phyloP scores from a whole-genome alignment of 2,329 filamentous ascomycete genomes.

The Sclerotinia trifoliorum region DNA sequence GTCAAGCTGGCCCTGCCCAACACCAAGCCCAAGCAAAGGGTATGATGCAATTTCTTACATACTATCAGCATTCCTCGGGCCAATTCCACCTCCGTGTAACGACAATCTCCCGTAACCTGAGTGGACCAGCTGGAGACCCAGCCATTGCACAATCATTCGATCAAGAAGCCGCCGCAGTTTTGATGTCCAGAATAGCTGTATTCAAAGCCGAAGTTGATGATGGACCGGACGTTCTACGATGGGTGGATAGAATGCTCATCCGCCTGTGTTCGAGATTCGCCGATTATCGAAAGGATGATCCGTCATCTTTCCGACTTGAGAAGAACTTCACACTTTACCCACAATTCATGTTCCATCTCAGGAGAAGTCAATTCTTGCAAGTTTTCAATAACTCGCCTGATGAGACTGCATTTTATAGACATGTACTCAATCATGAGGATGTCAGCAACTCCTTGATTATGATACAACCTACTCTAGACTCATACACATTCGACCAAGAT shows the following conservation, averaged over 20 bases:
- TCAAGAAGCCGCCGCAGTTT: conserved; percentile 92
- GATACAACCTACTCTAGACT: conserved; percentile 97
- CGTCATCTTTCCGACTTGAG: conserved; percentile 92
- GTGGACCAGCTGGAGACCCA: conserved; percentile 89
- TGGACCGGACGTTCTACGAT: conserved; percentile 94
- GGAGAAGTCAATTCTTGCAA: conserved; percentile 94
- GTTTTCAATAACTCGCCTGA: conserved; percentile 99
- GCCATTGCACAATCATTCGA: conserved; percentile 97
- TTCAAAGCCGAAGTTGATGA: conserved; percentile 99
- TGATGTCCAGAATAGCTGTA: conserved; percentile 98
- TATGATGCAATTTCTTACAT: conserved; percentile 97
- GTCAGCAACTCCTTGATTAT: conserved; percentile 95
- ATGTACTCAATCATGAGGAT: conserved; percentile 96
- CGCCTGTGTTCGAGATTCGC: conserved; percentile 93
- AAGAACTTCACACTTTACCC: conserved; percentile 99
- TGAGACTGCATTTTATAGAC: conserved; percentile 97
- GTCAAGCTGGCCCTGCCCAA: conserved; percentile 80
- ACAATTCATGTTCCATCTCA: conserved; percentile 99
- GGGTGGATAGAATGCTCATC: conserved; percentile 99
- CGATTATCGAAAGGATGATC: conserved; percentile 97
- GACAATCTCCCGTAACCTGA: conserved; percentile 86
- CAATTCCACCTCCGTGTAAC: conserved; percentile 96
- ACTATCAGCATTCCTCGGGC: conserved; percentile 96
- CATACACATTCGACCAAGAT: conserved; percentile 95
- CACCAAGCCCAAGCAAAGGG: conserved; percentile 87